Conservation (phyloP, 345 rosid genomes). For the Dovyalis caffra region DNA sequence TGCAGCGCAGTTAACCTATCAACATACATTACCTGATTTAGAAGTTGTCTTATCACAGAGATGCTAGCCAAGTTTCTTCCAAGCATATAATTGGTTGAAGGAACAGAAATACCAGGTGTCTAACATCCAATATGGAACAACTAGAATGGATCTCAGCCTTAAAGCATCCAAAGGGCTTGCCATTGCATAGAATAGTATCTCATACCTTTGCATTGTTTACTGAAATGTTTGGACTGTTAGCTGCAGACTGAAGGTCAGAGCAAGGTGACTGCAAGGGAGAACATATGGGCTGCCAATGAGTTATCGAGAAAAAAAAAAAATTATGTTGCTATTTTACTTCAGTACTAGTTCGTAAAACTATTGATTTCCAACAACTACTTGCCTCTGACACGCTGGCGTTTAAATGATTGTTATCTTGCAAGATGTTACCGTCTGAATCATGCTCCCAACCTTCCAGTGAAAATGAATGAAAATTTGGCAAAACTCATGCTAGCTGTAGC, state of each 20-base stretch:
- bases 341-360: not conserved
- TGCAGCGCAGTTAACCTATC: conserved; percentile 36
- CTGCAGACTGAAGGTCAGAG: conserved; percentile 35
- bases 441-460: conserved; percentile 27
- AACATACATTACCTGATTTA: not conserved
- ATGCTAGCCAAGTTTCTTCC: not conserved
- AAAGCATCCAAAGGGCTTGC: not conserved
- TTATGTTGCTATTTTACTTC: not conserved
- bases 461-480: conserved; percentile 24
- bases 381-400: conserved; percentile 38
- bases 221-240: conserved; percentile 26
- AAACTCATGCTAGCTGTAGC: not conserved
- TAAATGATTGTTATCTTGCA: conserved; percentile 32
- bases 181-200: not conserved
- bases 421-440: conserved; percentile 30
- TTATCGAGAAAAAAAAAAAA: not conserved
- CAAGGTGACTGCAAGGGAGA: conserved; percentile 32
- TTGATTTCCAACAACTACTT: conserved; percentile 25
- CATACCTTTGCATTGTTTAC: conserved; percentile 33
- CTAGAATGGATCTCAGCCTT: not conserved
- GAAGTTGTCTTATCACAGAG: not conserved
- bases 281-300: conserved; percentile 22
- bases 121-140: not conserved
- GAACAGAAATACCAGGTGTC: not conserved
- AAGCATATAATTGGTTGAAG: not conserved